Evolutionary conservation across 2,329 filamentous ascomycete species (phyloP).

Genomic region (Orbilia oligospora): DNA sequence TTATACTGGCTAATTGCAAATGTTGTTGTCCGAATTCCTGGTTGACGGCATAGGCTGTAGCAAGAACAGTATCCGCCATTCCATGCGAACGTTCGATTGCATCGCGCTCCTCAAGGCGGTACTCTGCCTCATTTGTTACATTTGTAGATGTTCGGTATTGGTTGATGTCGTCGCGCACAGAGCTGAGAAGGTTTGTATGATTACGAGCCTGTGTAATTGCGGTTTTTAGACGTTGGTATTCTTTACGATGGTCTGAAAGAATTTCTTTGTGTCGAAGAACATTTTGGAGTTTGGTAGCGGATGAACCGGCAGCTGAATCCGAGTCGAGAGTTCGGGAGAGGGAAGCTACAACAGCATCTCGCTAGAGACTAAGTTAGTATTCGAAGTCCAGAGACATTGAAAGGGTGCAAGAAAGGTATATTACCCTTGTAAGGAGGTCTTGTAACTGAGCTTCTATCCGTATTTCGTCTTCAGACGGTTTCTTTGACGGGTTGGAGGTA

Average conservation of each 20-base stretch:
- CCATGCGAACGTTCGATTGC: constrained; percentile 90
- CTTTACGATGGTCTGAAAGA: constrained; percentile 85
- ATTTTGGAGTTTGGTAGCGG: constrained; percentile 97
- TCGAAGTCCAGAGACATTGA: constrained; percentile 3
- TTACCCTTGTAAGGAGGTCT: constrained; percentile 85
- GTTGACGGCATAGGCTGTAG: constrained; percentile 96
- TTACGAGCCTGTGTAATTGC: constrained; percentile 84
- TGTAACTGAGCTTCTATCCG: constrained; percentile 84
- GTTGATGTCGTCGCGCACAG: constrained; percentile 91
- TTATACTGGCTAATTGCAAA: constrained; percentile 89
- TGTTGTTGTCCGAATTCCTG: constrained; percentile 89
- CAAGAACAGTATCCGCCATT: constrained; percentile 89
- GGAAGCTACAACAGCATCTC: constrained; percentile 84
- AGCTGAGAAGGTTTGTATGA: constrained; percentile 88
- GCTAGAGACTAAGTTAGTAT: constrained; percentile 70
- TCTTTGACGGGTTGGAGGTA: constrained; percentile 80
- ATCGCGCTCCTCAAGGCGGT: constrained; percentile 92
- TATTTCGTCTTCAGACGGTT: constrained; percentile 87
- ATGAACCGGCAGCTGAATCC: constrained; percentile 86
- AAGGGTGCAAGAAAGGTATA: constrained; percentile 14
- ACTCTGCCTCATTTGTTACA: constrained; percentile 80
- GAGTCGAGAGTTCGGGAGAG: constrained; percentile 92
- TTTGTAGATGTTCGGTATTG: constrained; percentile 77
- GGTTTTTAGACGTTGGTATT: constrained; percentile 81
- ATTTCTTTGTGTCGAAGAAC: constrained; percentile 91